phyloP scores from a whole-genome alignment of 2,329 filamentous ascomycete genomes.

The Talaromyces atroroseus region DNA sequence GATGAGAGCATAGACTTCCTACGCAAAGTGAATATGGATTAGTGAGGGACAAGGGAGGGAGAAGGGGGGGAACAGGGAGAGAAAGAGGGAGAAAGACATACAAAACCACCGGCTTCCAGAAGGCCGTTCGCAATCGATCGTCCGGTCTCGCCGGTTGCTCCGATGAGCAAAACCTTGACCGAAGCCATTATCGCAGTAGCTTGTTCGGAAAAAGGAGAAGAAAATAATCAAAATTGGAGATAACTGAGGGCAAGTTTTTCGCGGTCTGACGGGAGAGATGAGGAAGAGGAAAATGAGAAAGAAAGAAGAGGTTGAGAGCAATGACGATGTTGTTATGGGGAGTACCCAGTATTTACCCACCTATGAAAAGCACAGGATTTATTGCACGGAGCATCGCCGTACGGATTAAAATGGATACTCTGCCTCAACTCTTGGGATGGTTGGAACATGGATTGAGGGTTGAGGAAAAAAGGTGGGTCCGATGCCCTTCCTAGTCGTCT shows the following conservation, averaged over 20 bases:
- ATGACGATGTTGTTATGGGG: conserved; percentile 9
- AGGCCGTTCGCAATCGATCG: conserved; percentile 23
- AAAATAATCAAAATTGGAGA: neutral
- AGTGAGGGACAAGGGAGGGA: neutral
- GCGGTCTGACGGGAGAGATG: neutral
- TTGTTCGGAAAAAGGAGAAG: neutral
- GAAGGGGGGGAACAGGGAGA: neutral
- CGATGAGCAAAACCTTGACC: conserved; percentile 21
- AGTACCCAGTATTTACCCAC: neutral
- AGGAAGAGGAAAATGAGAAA: neutral
- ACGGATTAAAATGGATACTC: neutral
- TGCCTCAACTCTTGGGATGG: neutral
- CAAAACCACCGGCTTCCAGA: conserved; percentile 18
- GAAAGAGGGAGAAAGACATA: conserved; percentile 8
- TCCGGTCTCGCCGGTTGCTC: conserved; percentile 26
- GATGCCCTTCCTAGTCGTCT: neutral
- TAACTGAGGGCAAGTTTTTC: neutral
- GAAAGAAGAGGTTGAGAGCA: neutral
- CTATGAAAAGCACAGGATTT: neutral
- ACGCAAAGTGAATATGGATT: neutral
- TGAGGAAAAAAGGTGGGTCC: neutral
- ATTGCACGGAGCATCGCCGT: neutral
- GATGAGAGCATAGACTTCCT: conserved; percentile 42
- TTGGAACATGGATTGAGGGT: neutral
- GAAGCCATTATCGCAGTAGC: conserved; percentile 3